Base-by-base conservation (phyloP, 2,329 filamentous ascomycete genomes). In the Fusarium agapanthi region DNA sequence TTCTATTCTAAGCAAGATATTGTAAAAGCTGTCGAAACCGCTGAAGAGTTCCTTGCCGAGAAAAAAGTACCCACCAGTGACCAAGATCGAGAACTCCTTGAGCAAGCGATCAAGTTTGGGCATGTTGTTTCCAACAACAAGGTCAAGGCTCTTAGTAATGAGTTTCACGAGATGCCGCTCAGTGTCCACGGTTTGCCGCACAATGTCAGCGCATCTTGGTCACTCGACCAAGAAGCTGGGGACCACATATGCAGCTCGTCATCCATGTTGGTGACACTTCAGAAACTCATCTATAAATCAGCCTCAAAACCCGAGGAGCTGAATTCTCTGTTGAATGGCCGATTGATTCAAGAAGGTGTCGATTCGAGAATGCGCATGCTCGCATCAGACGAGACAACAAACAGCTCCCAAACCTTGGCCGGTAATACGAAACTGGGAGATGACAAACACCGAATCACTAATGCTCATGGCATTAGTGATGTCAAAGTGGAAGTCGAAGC, bases 151-250 rank as follows among this genome's bases (percentile, higher is more conserved):
- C 85, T 90, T 1, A 90, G 94, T 75, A 92, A 91, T 65, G 81
- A 84, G 32, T 90, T 90, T 28, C 93, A 95, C 74, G 93, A 97
- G 78, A 87, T 98, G 65, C 94, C 94, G 0, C 81, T 97, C 16
- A 92, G 91, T 65, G 82, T 97, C 6, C 79, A 88, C 6, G 82
- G 88, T 24, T 94, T 95, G 77, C 92, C 94, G 0, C 84, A 85
- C 16, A 85, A 87, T 2, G 86, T 87, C 7, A 87, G 88, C 6
- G 80, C 84, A 22, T 85, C 87, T 7, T 97, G 95, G 92, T 90
- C 93, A 2, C 86, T 97, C 35, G 86, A 90, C 68, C 80, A 82
- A 2, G 76, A 84, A 13, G 75, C 86, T 15, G 86, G 87, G 61
- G 86, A 92, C 26, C 78, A 78, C 2, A 81, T 86, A 28, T 87